These are phyloP conservation scores for Wickerhamomyces tratensis DNA, from an alignment of 805 yeast genomes.

Conservation along the genomic window DNA sequence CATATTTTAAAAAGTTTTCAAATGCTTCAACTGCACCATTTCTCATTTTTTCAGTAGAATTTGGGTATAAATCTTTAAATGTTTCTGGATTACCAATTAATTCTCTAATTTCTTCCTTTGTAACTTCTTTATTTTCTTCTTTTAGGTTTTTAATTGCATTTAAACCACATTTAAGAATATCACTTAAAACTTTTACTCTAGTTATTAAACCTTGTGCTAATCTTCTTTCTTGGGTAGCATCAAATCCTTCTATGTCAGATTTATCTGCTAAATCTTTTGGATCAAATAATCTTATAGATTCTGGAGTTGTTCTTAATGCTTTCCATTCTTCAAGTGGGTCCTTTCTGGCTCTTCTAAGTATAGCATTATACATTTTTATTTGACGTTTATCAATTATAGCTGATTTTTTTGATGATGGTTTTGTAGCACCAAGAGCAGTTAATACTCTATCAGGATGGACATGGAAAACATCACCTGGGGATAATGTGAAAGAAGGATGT, in stretches of 20 bases:
- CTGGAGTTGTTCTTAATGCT: constrained; percentile 5
- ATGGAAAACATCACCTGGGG: constrained; percentile 79
- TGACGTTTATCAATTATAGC: constrained; percentile 64
- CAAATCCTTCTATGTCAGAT: constrained; percentile 21
- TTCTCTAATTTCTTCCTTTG: not conserved
- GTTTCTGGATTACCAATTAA: not conserved
- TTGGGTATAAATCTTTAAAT: not conserved
- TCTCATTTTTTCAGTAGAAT: constrained; percentile 14
- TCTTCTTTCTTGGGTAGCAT: constrained; percentile 14
- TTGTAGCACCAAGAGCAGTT: constrained; percentile 73
- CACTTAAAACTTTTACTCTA: too few relatives aligned
- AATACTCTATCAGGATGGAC: constrained; percentile 83
- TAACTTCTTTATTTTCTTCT: not conserved
- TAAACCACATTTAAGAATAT: too few relatives aligned
- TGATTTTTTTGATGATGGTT: constrained; percentile 67
- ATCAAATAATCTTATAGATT: too few relatives aligned
- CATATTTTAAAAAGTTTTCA: too few relatives aligned
- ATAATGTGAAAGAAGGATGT: constrained; percentile 70
- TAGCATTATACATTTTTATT: constrained; percentile 66
- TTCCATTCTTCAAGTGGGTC: constrained; percentile 32
- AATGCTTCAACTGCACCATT: constrained; percentile 1
- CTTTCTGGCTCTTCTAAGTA: constrained; percentile 44
- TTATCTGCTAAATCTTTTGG: constrained; percentile 14
- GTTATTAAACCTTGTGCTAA: not conserved
- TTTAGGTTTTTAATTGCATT: too few relatives aligned